Base-by-base conservation (phyloP, 352 stramenopile species). In the Globisporangium mamillatum region DNA sequence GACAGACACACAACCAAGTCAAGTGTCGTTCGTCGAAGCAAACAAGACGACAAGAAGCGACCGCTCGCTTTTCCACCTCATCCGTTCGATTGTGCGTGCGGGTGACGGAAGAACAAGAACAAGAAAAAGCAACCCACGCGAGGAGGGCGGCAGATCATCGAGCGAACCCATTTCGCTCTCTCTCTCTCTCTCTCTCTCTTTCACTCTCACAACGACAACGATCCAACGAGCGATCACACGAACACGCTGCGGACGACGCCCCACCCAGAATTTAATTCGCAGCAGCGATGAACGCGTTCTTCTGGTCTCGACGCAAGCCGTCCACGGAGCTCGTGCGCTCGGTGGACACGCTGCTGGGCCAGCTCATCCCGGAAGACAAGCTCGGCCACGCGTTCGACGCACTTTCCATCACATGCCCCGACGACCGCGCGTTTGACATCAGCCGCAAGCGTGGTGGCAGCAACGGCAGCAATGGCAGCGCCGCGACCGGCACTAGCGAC, bases 241-340 rank as follows among this genome's bases (percentile, higher is more conserved):
- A 60, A 38, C 34, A 50, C 62, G 16, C 44, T 22, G 20, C 44
- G 18, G 18, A 52, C 18, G 18, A 34, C 56, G 9, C 9, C 7
- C 18, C 52, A 60, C 12, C 36, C 34, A 14, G 14, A 62, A 63
- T 68, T 63, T 60, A 18, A 60, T 60, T 67, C 29, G 48, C 53
- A 55, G 46, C 24, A 25, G 12, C 61, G 41, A 69, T 93, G 79
- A 93, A 93, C 75, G 86, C 85, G 8, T 93, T 93, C 73, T 92
- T 93, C 68, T 93, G 85, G 83, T 78, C 83, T 10, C 79, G 83
- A 14, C 69, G 84, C 16, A 91, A 91, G 71, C 81, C 85, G 44
- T 89, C 82, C 16, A 84, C 84, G 57, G 85, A 93, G 67, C 77
- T 93, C 65, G 84, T 93, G 68, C 82, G 82, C 64, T 83, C 80